Conservation (phyloP, 1,284 basidiomycete species). For the Cryptococcus sp. region DNA sequence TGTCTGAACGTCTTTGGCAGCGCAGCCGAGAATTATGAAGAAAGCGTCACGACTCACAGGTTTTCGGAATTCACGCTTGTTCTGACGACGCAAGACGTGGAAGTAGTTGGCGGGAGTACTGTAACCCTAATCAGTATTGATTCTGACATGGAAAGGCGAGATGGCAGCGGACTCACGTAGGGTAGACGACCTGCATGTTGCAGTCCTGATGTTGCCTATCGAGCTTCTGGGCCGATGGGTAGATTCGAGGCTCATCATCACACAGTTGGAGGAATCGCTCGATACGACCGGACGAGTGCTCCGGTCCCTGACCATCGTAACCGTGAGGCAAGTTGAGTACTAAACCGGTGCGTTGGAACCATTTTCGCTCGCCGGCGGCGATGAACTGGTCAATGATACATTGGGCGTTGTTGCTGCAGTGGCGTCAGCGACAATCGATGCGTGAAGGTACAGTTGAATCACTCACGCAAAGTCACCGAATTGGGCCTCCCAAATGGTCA, state of each 20-base stretch:
- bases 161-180: constrained; percentile 64
- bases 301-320: constrained; percentile 98
- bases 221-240: constrained; percentile 84
- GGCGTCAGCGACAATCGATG: constrained; percentile 6
- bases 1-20: too few relatives aligned
- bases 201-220: constrained; percentile 98
- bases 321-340: constrained; percentile 94
- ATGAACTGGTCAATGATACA: constrained; percentile 99
- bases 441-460: background rate
- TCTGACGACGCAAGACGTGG: constrained; percentile 93
- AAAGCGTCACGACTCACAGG: constrained; percentile 60
- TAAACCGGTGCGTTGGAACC: constrained; percentile 92
- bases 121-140: constrained; percentile 23
- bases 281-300: constrained; percentile 94
- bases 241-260: constrained; percentile 93
- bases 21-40: background rate
- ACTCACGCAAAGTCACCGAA: constrained; percentile 88
- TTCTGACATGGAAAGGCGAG: background rate
- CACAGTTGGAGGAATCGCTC: constrained; percentile 98
- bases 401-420: constrained; percentile 77
- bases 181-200: constrained; percentile 99
- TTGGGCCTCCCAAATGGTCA: constrained; percentile 99
- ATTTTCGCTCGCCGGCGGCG: constrained; percentile 95
- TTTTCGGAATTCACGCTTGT: constrained; percentile 94
- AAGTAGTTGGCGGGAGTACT: constrained; percentile 91